Evolutionary conservation across 169 alveolate genomes (phyloP), one percentile per base, ranked within the genome.

Genomic region (Cryptosporidium felis): DNA sequence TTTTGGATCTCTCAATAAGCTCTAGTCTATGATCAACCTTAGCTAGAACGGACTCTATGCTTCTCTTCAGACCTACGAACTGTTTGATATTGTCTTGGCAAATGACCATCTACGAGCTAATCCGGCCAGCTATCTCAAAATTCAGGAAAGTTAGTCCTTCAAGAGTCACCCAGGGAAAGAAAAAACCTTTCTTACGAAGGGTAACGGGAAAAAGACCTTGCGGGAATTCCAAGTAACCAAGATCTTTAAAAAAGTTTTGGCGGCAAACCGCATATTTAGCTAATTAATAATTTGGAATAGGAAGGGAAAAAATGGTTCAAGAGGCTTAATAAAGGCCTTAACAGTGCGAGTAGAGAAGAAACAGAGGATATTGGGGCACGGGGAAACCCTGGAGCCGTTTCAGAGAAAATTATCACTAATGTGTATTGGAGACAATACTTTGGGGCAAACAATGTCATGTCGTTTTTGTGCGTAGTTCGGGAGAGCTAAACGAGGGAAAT

Each of bases 381-480:
- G n/a, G n/a, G n/a, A n/a, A n/a, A n/a, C n/a, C n/a, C n/a, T n/a
- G n/a, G n/a, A n/a, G n/a, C n/a, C n/a, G n/a, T n/a, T n/a, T n/a
- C n/a, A n/a, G n/a, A n/a, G n/a, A n/a, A n/a, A n/a, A n/a, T n/a
- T n/a, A n/a, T n/a, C n/a, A n/a, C 26, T 16, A 49, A 49, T 49
- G 60, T 49, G 60, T 56, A 28, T 47, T 56, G 9, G 63, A 56
- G 63, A 56, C 63, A 26, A 62, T 26, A 62, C 51, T 21, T n/a
- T 26, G 34, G 34, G 30, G 42, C 44, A 44, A n/a, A 30, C 49
- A 45, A 46, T 65, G 81, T 65, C 81, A 65, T 46, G 81, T 65
- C 81, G 81, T 65, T 45, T n/a, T 56, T 65, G 61, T 65, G 81
- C 62, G 81, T 65, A 65, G 63, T 56, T 12, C 14, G 23, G 23